Conservation (phyloP, 164 flowering plant genomes). For the Kingdonia uniflora region DNA sequence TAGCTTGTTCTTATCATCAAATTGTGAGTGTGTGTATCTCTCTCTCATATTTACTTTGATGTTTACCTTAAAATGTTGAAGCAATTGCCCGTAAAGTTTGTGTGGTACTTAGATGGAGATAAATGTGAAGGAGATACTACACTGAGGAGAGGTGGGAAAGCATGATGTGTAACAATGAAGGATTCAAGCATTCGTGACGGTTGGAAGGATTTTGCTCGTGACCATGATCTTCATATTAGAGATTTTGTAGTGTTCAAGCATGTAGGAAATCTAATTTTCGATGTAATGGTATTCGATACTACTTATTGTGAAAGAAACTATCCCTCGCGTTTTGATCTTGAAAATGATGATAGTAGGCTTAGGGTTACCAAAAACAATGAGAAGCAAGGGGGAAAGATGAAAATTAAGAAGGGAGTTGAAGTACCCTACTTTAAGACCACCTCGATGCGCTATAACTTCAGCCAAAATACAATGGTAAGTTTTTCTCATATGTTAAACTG, state of each 20-base stretch:
- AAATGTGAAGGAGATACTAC: neutral
- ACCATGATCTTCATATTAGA: neutral
- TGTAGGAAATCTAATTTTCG: neutral
- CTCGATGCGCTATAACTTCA: no score
- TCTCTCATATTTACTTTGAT: neutral
- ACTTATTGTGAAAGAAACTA: neutral
- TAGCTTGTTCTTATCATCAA: neutral
- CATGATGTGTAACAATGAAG: neutral
- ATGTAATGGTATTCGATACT: neutral
- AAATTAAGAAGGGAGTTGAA: no score
- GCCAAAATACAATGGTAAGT: no score
- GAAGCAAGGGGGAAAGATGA: no score
- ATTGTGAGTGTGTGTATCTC: neutral
- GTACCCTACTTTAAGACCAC: no score
- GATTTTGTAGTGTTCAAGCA: neutral
- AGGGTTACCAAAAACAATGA: no score
- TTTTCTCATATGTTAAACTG: no score
- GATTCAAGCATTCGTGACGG: neutral
- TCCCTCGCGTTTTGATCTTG: no score
- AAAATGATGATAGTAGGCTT: no score
- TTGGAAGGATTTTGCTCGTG: neutral
- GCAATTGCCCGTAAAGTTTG: neutral
- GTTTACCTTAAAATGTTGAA: neutral
- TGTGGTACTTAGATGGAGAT: neutral
- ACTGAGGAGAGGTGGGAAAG: neutral